A percentile compares a stretch with the other conserved stretches of the same genome.
phyloP scores from a whole-genome alignment of 306 rosid species.

The Citrullus mucosospermus region DNA sequence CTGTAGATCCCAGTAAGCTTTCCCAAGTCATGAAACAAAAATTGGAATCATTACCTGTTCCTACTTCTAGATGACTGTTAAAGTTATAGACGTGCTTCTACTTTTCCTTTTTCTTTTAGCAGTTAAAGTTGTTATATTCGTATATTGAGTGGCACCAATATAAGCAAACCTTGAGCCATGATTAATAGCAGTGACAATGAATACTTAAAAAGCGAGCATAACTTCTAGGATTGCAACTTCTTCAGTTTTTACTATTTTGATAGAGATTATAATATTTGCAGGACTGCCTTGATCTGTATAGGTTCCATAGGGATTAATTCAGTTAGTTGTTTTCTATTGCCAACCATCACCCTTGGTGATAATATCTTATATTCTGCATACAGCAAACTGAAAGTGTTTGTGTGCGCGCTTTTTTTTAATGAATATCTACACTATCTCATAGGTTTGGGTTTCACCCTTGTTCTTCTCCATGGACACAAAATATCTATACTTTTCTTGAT shows the following conservation, averaged over 20 bases:
- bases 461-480: neutral
- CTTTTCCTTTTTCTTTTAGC: neutral
- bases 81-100: neutral
- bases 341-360: neutral
- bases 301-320: neutral
- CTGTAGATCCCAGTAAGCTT: constrained; percentile 81
- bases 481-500: neutral
- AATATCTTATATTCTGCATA: neutral
- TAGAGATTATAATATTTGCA: neutral
- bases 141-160: neutral
- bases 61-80: neutral
- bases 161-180: neutral
- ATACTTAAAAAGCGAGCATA: neutral
- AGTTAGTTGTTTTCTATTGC: neutral
- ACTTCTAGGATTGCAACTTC: neutral
- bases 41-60: neutral
- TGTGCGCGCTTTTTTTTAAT: too few species aligned
- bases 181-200: neutral
- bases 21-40: neutral
- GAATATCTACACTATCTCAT: neutral
- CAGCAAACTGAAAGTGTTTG: too few species aligned
- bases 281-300: neutral
- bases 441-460: neutral
- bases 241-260: neutral
- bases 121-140: neutral